Percentiles rank a stretch among this genome's conserved stretches.
These are phyloP conservation scores for Talaromyces pinophilus DNA, from an alignment of 2,329 filamentous ascomycete species.

Conservation along the genomic window DNA sequence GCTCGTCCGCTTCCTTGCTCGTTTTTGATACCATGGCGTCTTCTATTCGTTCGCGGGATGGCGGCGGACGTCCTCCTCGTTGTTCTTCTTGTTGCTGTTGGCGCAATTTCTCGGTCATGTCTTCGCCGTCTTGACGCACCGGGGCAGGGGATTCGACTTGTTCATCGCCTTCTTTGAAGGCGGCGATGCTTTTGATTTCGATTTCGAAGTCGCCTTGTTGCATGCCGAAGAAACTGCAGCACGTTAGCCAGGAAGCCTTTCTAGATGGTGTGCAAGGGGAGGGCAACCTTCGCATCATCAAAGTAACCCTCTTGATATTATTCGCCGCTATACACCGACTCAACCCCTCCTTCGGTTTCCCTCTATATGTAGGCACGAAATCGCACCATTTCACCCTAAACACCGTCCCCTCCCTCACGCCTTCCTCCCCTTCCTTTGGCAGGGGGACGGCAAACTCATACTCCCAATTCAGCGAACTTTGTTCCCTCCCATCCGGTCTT, in stretches of 20 bases:
- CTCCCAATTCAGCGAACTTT: conserved; percentile 73
- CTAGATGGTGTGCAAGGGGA: not conserved
- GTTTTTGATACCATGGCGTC: not conserved
- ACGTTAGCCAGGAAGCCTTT: not conserved
- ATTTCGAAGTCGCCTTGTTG: conserved; percentile 70
- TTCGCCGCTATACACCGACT: conserved; percentile 60
- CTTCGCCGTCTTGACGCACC: not conserved
- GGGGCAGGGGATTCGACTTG: not conserved
- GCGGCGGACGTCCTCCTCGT: not conserved
- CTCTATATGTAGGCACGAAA: conserved; percentile 73
- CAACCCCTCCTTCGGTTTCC: conserved; percentile 60
- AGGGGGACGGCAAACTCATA: conserved; percentile 58
- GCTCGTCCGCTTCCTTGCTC: not conserved
- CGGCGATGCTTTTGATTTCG: conserved; percentile 57
- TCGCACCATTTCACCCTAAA: conserved; percentile 62
- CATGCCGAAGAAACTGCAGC: conserved; percentile 68
- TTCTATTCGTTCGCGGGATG: not conserved
- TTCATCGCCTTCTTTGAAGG: conserved; percentile 31
- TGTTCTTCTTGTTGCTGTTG: not conserved
- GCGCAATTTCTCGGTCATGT: not conserved
- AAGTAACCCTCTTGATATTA: conserved; percentile 65
- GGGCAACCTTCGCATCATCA: conserved; percentile 77
- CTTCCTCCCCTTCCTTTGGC: conserved; percentile 26
- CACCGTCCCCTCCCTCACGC: conserved; percentile 41
- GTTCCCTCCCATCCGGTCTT: conserved; percentile 64